phyloP scores from a whole-genome alignment of 108 stramenopile species.

The Thalassiosira profunda region DNA sequence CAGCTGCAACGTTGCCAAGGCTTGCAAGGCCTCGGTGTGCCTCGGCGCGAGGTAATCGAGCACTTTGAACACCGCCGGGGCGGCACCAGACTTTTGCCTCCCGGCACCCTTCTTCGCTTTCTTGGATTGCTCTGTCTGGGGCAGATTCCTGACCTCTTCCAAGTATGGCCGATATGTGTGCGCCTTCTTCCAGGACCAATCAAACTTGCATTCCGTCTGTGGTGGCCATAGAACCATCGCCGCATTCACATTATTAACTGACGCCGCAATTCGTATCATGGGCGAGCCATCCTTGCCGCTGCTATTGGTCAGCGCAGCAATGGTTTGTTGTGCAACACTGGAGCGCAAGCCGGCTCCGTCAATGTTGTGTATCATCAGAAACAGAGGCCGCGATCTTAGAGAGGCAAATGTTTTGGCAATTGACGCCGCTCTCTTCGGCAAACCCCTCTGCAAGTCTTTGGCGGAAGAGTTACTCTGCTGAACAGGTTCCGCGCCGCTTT shows the following conservation, averaged over 20 bases:
- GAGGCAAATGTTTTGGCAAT: slow-evolving; percentile 54
- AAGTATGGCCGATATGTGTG: slow-evolving; percentile 72
- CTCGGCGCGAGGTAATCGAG: slow-evolving; percentile 62
- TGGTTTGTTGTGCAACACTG: slow-evolving; percentile 55
- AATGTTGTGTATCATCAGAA: slow-evolving; percentile 77
- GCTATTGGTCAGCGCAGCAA: slow-evolving; percentile 58
- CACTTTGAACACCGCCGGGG: slow-evolving; percentile 24
- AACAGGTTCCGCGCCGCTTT: neutral
- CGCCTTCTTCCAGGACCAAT: slow-evolving; percentile 59
- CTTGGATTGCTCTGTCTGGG: slow-evolving; percentile 14
- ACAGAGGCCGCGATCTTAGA: slow-evolving; percentile 49
- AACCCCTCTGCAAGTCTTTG: slow-evolving; percentile 8
- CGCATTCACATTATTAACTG: slow-evolving; percentile 76
- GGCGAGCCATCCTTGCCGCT: slow-evolving; percentile 48
- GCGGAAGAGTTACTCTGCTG: slow-evolving; percentile 10
- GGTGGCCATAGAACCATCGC: slow-evolving; percentile 59
- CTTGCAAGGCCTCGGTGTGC: slow-evolving; percentile 68
- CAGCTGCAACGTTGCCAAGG: slow-evolving; percentile 62
- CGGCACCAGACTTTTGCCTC: neutral
- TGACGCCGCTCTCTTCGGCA: slow-evolving; percentile 48
- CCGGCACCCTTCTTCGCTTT: slow-evolving; percentile 17
- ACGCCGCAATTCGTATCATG: slow-evolving; percentile 72
- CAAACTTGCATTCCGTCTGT: slow-evolving; percentile 33
- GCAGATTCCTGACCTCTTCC: slow-evolving; percentile 53
- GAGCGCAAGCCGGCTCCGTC: slow-evolving; percentile 68